Evolutionary conservation across 768 basidiomycete species (phyloP), one percentile per base, ranked within the genome.

Genomic region (Lentinus brumalis): DNA sequence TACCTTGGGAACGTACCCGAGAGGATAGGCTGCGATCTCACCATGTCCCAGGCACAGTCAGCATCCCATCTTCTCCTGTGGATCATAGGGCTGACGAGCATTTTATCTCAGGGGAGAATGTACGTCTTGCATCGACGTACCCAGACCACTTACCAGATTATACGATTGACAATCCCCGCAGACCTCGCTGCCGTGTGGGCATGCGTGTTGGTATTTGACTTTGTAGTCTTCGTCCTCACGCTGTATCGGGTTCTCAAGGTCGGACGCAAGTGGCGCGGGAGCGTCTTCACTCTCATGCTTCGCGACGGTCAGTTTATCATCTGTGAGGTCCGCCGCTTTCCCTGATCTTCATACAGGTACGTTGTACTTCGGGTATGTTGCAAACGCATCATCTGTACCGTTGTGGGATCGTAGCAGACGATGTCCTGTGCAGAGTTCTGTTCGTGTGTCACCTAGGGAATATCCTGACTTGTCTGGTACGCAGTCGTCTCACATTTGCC

Each of bases 221-320:
- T 55, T 26, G 59, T 62, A 3, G 60, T 69, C 26, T 67, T 67
- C 52, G 32, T 44, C n/a, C 64, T 69, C 4, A 66, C 64, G 8
- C 26, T 66, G 26, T 53, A 21, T 10, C 59, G 62, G 15, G 57
- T 61, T 14, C 44, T 67, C 40, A 50, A 14, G 12, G n/a, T 62
- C 5, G 47, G 66, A 47, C 52, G 40, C 10, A 46, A 26, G 16
- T 53, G 45, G 35, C 51, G 38, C 35, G 44, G 51, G 14, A 49
- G 59, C 44, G 26, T 60, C 29, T 59, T 59, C 41, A 31, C 29
- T 2, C 32, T 60, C 0, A 31, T 60, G 45, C 30, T 53, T 4
- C 51, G 51, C 14, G 59, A 60, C 52, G 59, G 59, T 60, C 10
- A 6, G 57, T 38, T 11, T 9, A 29, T 15, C 44, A 8, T 16